Evolutionary conservation across 805 yeast species (phyloP).

Genomic region (Jamesozyma hellenica): DNA sequence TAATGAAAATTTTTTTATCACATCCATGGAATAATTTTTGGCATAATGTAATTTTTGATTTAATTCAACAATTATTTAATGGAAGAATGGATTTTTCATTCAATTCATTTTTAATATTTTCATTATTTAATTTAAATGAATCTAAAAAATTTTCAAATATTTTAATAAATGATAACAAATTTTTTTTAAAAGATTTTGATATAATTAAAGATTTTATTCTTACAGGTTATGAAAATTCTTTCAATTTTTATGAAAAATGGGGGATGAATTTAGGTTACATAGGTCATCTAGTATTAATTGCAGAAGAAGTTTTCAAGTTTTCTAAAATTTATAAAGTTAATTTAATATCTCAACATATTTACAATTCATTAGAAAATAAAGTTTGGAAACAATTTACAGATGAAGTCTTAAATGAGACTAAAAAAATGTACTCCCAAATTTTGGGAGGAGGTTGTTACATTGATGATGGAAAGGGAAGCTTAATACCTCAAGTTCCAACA

Average conservation of each 20-base stretch:
- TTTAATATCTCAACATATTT: constrained; percentile 25
- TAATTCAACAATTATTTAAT: constrained; percentile 87
- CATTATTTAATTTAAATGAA: constrained; percentile 20
- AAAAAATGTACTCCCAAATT: constrained; percentile 29
- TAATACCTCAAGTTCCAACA: constrained; percentile 18
- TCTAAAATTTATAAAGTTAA: constrained; percentile 33
- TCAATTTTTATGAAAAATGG: constrained; percentile 46
- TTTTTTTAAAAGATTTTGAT: constrained; percentile 36
- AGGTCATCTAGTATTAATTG: constrained; percentile 92
- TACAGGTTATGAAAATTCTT: constrained; percentile 51
- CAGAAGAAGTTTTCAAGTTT: constrained; percentile 93
- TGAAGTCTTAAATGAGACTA: constrained; percentile 26
- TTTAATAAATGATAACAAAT: neutral
- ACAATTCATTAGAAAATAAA: constrained; percentile 13
- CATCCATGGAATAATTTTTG: constrained; percentile 96
- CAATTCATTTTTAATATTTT: constrained; percentile 56
- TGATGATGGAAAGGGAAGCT: constrained; percentile 24
- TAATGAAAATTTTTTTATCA: constrained; percentile 64
- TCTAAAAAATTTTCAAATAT: constrained; percentile 10
- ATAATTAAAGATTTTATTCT: constrained; percentile 48
- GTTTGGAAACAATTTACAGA: constrained; percentile 24
- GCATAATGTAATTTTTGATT: constrained; percentile 94
- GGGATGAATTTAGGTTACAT: constrained; percentile 79
- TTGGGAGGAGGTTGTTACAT: constrained; percentile 29
- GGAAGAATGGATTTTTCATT: constrained; percentile 80